phyloP scores from a whole-genome alignment of 2,329 filamentous ascomycete genomes.

The Epichloe typhina region DNA sequence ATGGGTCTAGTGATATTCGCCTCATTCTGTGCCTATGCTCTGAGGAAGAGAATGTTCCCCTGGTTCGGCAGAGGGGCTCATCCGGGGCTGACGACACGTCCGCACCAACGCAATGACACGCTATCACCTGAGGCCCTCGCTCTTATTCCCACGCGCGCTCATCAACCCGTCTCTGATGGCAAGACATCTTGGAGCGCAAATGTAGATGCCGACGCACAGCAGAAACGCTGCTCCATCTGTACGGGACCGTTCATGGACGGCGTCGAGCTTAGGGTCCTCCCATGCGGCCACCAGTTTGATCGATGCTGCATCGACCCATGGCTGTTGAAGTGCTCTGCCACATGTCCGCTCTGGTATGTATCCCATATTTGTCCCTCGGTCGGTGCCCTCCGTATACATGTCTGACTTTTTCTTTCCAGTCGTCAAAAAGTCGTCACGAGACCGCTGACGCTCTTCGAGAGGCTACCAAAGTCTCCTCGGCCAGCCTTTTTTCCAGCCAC shows the following conservation, averaged over 20 bases:
- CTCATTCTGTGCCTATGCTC: neutral
- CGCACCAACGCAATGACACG: neutral
- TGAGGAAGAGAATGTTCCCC: neutral
- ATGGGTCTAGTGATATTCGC: neutral
- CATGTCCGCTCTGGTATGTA: constrained; percentile 4
- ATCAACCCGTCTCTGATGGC: neutral
- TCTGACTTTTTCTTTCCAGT: neutral
- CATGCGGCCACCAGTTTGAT: constrained; percentile 4
- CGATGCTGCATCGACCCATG: constrained; percentile 3
- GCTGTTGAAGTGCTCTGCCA: neutral
- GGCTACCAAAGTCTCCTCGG: neutral
- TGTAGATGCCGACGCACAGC: neutral
- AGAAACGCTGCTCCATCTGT: constrained; percentile 2
- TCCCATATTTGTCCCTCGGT: too few species aligned
- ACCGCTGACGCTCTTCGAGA: neutral
- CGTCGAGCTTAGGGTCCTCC: neutral
- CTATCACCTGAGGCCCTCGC: neutral
- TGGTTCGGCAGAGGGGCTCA: neutral
- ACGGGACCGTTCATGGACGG: constrained; percentile 2
- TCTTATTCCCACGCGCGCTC: neutral
- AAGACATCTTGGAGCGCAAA: neutral
- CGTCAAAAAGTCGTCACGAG: neutral
- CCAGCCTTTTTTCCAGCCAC: neutral
- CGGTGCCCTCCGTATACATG: too few species aligned
- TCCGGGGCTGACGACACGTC: too few species aligned